Evolutionary conservation across 208 protist species (phyloP).

Genomic region (Naegleria gruberi): DNA sequence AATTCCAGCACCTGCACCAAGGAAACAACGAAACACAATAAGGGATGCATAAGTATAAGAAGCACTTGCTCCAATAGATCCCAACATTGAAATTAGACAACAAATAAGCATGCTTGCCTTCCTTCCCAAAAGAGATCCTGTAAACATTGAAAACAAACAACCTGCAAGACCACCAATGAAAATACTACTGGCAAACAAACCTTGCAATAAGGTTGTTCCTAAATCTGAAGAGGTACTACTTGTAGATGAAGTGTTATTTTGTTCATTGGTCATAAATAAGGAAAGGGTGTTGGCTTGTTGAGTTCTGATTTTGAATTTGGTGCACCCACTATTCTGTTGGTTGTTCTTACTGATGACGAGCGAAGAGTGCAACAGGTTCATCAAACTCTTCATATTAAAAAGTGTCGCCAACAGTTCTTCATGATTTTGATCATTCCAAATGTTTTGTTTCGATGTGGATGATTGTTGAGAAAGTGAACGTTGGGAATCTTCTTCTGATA

Average conservation of each 20-base stretch:
- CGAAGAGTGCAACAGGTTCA: too few species aligned
- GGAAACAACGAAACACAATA: not conserved
- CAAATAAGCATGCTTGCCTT: not conserved
- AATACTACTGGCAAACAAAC: not conserved
- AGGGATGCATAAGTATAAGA: not conserved
- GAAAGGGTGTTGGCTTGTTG: too few species aligned
- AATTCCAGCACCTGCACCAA: not conserved
- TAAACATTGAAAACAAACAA: not conserved
- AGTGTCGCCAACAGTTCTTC: too few species aligned
- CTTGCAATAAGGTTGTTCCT: not conserved
- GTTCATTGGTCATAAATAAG: too few species aligned
- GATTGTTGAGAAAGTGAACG: too few species aligned
- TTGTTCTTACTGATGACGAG: too few species aligned
- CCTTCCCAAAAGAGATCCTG: not conserved
- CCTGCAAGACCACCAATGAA: not conserved
- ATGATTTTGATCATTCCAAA: too few species aligned
- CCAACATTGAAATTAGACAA: not conserved
- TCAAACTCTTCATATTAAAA: too few species aligned
- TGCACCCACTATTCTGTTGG: too few species aligned
- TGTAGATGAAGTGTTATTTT: not conserved
- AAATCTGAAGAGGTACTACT: not conserved
- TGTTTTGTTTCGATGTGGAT: too few species aligned
- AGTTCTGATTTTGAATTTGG: too few species aligned
- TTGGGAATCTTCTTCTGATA: too few species aligned
- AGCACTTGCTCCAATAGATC: not conserved